Percentiles rank a stretch among this genome's conserved stretches.
Evolutionary conservation across 768 basidiomycete species (phyloP).

Genomic region (Holtermanniella nyarrowii): DNA sequence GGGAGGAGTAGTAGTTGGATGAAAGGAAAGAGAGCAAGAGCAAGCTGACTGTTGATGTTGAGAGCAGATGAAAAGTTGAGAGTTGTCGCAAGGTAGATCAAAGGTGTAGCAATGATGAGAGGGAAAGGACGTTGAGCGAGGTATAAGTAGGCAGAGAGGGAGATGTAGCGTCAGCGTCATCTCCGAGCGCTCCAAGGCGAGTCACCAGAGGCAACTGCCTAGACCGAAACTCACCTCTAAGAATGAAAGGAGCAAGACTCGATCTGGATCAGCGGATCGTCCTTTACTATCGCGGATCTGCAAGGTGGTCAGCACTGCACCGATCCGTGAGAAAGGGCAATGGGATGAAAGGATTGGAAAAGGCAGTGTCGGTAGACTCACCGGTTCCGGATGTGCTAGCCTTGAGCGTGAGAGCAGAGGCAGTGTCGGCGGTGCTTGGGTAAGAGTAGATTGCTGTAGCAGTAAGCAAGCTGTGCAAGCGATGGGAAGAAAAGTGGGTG

Average conservation of each 20-base stretch:
- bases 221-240: neutral
- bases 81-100: too few species aligned
- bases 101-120: too few species aligned
- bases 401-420: too few species aligned
- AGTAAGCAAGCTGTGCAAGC: too few species aligned
- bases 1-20: neutral
- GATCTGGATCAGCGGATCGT: neutral
- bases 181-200: neutral
- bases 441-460: too few species aligned
- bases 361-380: neutral
- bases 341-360: neutral
- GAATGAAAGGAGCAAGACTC: neutral
- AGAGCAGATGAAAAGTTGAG: neutral
- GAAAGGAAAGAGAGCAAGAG: neutral
- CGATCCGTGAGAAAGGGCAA: neutral
- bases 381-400: too few species aligned
- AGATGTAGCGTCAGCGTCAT: neutral
- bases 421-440: too few species aligned
- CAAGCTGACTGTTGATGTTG: neutral
- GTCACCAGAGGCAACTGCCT: neutral
- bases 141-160: neutral
- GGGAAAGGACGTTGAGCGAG: neutral
- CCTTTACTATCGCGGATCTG: neutral
- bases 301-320: neutral
- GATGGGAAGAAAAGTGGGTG: too few species aligned